Base-by-base conservation (phyloP, 2,329 filamentous ascomycete genomes). In the Sporothrix mexicana region DNA sequence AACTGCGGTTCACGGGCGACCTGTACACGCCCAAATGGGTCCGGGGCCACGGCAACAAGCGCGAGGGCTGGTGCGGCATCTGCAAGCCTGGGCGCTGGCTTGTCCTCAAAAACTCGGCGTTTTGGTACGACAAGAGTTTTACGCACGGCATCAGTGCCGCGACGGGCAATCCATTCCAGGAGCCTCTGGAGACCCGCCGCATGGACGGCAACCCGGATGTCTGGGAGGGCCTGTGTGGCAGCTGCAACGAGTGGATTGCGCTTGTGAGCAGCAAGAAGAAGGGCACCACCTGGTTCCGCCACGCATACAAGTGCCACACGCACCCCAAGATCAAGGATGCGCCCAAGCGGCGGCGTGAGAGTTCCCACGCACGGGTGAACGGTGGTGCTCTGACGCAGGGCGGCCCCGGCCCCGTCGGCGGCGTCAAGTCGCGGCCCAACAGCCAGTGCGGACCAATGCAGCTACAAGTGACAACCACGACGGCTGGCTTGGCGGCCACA, bases 101-200 rank as follows among this genome's bases (percentile, higher is more conserved):
- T 71, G 93, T 95, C 17, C 85, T 97, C 73, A 97, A 96, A 84
- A 96, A 97, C 82, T 95, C 92, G 72, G 93, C 93, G 7, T 97
- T 93, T 80, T 97, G 94, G 93, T 97, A 97, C 81, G 93, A 97
- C 84, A 95, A 96, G 85, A 93, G 91, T 73, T 97, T 96, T 80
- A 93, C 92, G 1, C 94, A 97, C 79, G 93, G 93, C 68, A 93
- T 97, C 80, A 94, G 92, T 79, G 93, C 92, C 41, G 91, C 92
- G 3, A 95, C 93, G 0, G 93, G 93, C 30, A 90, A 87, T 75
- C 89, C 91, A 3, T 95, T 96, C 82, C 90, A 93, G 79, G 90
- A 92, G 76, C 93, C 93, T 2, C 88, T 92, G 74, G 88, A 93
- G 78, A 93, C 90, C 25, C 85, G 92, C 73, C 87, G 93, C 68